Conservation (phyloP, 2,329 filamentous ascomycete genomes). For the Pyrenochaeta sp. region DNA sequence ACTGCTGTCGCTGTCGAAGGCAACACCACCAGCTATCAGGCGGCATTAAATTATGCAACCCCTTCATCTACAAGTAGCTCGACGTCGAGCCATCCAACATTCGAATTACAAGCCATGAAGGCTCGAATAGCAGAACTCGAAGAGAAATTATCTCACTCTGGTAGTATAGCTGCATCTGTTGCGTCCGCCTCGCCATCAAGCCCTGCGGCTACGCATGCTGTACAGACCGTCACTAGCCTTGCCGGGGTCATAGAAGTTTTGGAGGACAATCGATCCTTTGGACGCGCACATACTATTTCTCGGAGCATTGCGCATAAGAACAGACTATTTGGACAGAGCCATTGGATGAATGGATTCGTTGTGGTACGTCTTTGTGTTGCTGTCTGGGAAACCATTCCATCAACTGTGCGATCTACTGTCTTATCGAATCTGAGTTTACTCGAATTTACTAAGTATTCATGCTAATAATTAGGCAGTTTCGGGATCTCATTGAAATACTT, state of each 20-base stretch:
- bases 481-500: slow-evolving; percentile 55
- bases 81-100: slow-evolving; percentile 23
- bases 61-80: slow-evolving; percentile 1
- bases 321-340: slow-evolving; percentile 64
- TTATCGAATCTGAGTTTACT: background rate
- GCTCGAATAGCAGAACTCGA: slow-evolving; percentile 55
- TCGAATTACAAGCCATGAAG: slow-evolving; percentile 51
- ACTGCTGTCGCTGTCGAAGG: no score
- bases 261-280: slow-evolving; percentile 44
- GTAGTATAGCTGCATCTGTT: slow-evolving; percentile 10
- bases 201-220: slow-evolving; percentile 29
- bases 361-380: slow-evolving; percentile 50
- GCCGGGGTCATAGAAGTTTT: slow-evolving; percentile 56
- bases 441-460: background rate
- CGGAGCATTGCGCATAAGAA: slow-evolving; percentile 63
- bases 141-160: slow-evolving; percentile 41
- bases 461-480: slow-evolving; percentile 40
- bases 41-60: background rate
- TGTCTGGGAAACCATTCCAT: no score
- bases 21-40: no score
- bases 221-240: slow-evolving; percentile 51
- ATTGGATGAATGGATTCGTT: slow-evolving; percentile 61
- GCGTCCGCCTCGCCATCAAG: slow-evolving; percentile 6
- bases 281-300: slow-evolving; percentile 43
- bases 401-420: no score